phyloP scores from a whole-genome alignment of 177 flowering plant species.

The Vitis hybrid region DNA sequence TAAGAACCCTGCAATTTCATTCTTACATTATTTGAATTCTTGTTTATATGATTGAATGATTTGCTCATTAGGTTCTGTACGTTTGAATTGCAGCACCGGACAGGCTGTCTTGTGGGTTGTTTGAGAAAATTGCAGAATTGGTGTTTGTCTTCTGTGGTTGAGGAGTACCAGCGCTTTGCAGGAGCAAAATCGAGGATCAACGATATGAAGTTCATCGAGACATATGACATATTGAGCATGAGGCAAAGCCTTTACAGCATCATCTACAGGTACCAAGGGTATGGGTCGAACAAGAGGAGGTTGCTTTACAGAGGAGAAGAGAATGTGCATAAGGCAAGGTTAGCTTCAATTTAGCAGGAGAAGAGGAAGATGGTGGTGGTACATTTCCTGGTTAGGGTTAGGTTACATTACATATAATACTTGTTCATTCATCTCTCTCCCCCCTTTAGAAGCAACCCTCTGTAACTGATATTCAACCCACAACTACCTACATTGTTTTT shows the following conservation, averaged over 20 bases:
- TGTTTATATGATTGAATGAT: neutral
- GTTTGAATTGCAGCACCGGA: conserved; percentile 67
- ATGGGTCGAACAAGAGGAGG: conserved; percentile 59
- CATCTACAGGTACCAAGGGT: conserved; percentile 74
- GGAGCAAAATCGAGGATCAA: conserved; percentile 60
- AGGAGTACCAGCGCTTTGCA: conserved; percentile 79
- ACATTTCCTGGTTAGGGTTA: too few relatives aligned
- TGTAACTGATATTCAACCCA: too few relatives aligned
- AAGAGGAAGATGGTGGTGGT: too few relatives aligned
- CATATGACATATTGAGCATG: conserved; percentile 44
- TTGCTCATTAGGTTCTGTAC: neutral
- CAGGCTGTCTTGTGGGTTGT: conserved; percentile 86
- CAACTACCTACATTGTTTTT: too few relatives aligned
- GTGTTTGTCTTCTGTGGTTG: conserved; percentile 69
- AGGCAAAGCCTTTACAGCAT: conserved; percentile 68
- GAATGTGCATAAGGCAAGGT: conserved; percentile 36
- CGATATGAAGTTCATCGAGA: conserved; percentile 69
- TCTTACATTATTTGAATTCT: too few relatives aligned
- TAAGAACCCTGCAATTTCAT: too few relatives aligned
- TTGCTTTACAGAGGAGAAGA: conserved; percentile 55
- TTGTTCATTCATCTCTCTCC: too few relatives aligned
- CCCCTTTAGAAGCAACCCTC: too few relatives aligned
- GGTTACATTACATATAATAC: too few relatives aligned
- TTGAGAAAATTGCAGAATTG: conserved; percentile 82
- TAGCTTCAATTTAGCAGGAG: conserved; percentile 34